phyloP scores from a whole-genome alignment of 345 rosid genomes.

The Cochlearia excelsa region DNA sequence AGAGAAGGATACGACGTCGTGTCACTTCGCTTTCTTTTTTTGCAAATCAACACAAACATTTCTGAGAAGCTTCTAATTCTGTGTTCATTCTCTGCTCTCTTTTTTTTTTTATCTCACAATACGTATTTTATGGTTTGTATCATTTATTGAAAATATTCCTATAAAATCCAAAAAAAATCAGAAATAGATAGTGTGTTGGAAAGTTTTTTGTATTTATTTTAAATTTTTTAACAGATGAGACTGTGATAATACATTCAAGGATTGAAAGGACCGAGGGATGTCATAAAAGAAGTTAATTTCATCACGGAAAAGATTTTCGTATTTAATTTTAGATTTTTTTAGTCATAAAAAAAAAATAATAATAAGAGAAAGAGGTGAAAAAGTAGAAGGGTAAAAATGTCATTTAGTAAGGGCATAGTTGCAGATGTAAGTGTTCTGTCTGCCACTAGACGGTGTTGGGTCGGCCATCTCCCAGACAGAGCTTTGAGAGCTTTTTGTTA shows the following conservation, averaged over 20 bases:
- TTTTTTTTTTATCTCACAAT: not conserved
- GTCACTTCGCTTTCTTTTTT: conserved; percentile 26
- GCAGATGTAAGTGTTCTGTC: conserved; percentile 35
- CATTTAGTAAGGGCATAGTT: conserved; percentile 10
- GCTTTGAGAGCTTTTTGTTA: conserved; percentile 29
- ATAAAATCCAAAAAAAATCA: not conserved
- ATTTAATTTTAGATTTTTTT: conserved; percentile 4
- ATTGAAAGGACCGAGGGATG: conserved; percentile 25
- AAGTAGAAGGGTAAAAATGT: conserved; percentile 26
- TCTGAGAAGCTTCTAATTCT: conserved; percentile 33
- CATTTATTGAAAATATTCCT: not conserved
- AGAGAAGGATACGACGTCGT: conserved; percentile 25
- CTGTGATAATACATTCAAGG: not conserved
- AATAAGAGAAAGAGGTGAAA: not conserved
- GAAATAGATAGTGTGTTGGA: too few relatives aligned
- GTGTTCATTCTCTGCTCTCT: conserved; percentile 22
- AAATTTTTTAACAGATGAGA: not conserved
- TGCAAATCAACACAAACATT: conserved; percentile 23
- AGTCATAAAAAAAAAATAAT: not conserved
- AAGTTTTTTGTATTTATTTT: too few relatives aligned
- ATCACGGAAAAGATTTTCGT: conserved; percentile 23
- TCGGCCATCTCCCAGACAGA: conserved; percentile 38
- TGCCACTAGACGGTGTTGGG: conserved; percentile 38
- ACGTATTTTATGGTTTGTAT: not conserved
- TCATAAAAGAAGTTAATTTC: conserved; percentile 23